These are phyloP conservation scores for Eutrema japonicum DNA, from an alignment of 345 rosid genomes.

Conservation along the genomic window DNA sequence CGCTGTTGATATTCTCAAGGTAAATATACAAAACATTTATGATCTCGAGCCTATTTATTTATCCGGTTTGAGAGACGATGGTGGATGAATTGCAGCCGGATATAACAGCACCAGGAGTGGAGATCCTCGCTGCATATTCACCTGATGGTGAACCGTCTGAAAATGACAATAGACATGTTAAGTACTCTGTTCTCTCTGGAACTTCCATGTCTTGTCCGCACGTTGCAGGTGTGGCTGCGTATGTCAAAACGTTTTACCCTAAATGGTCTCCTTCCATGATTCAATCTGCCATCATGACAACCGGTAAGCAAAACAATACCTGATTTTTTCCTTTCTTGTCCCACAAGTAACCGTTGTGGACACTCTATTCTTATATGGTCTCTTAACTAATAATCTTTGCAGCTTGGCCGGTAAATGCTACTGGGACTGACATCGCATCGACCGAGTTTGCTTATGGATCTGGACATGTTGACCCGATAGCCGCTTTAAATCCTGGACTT, in stretches of 20 bases:
- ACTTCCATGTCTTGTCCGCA: constrained; percentile 60
- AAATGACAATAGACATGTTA: constrained; percentile 18
- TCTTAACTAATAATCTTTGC: not conserved
- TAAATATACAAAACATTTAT: not conserved
- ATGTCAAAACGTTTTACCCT: constrained; percentile 49
- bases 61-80: not conserved
- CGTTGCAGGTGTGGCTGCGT: constrained; percentile 47
- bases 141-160: not conserved
- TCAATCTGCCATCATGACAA: constrained; percentile 55
- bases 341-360: not conserved
- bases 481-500: constrained; percentile 45
- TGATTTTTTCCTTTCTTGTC: not conserved
- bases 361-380: not conserved
- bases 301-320: constrained; percentile 27
- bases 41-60: not conserved
- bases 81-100: constrained; percentile 55
- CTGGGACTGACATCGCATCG: not conserved
- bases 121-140: constrained; percentile 61
- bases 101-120: constrained; percentile 58
- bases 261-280: constrained; percentile 59
- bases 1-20: constrained; percentile 56
- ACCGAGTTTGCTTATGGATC: constrained; percentile 44
- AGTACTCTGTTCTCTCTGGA: constrained; percentile 45
- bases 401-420: constrained; percentile 44
- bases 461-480: constrained; percentile 48